phyloP scores from a whole-genome alignment of 169 alveolate species.

The Eimeria necatrix region DNA sequence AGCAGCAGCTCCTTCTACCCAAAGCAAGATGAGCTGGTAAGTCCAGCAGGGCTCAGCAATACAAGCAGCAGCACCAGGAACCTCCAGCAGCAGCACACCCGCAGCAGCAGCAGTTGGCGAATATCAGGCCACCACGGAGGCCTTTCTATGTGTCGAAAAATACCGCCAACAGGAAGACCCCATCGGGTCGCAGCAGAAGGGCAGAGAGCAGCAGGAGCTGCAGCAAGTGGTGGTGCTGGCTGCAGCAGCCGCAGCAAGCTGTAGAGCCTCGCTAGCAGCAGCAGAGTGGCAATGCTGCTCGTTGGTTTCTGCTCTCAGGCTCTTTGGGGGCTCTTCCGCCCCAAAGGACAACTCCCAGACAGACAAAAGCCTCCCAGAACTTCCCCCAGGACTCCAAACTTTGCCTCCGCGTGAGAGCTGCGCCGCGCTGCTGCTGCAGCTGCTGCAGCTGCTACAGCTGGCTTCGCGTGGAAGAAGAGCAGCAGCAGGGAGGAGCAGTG shows the following conservation, averaged over 20 bases:
- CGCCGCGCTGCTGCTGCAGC: not conserved
- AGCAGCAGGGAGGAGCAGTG: not conserved
- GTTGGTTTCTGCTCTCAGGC: not conserved
- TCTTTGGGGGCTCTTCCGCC: constrained; percentile 58
- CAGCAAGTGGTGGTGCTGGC: not conserved
- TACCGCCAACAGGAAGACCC: not conserved
- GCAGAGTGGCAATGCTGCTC: not conserved
- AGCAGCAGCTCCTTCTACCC: not conserved
- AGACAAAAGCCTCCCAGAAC: constrained; percentile 18
- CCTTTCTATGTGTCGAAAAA: no score
- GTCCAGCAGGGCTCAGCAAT: not conserved
- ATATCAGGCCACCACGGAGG: no score
- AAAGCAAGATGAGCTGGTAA: constrained; percentile 52
- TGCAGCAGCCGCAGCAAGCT: not conserved
- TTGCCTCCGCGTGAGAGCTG: constrained; percentile 27
- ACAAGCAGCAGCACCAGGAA: constrained; percentile 36
- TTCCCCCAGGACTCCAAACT: constrained; percentile 43
- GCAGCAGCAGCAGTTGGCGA: not conserved
- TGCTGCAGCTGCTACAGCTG: not conserved
- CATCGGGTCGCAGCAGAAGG: not conserved
- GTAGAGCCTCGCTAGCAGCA: not conserved
- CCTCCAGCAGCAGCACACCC: not conserved
- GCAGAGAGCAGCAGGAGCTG: not conserved
- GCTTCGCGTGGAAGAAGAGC: not conserved
- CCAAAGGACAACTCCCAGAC: not conserved